These are phyloP conservation scores for Aureobasidium sp. DNA, from an alignment of 2,329 filamentous ascomycete genomes.

Conservation along the genomic window DNA sequence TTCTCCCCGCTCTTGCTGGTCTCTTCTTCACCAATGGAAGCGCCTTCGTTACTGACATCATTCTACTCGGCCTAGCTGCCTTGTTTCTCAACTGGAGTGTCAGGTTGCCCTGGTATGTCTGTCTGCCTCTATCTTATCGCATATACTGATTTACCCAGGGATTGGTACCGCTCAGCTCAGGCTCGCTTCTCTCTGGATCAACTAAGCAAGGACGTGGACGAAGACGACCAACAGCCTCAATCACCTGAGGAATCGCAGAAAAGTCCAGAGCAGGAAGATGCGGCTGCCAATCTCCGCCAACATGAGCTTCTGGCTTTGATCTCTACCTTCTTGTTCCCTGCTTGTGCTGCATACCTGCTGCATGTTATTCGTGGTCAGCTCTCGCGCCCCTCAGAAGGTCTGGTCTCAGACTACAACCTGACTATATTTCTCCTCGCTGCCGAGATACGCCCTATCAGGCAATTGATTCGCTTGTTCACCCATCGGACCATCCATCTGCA, in stretches of 20 bases:
- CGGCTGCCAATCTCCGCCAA: constrained; percentile 56
- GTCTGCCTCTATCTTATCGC: background rate
- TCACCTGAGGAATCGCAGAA: background rate
- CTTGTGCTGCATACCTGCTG: constrained; percentile 73
- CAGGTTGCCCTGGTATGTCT: constrained; percentile 70
- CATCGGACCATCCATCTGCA: constrained; percentile 75
- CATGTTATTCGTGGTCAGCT: constrained; percentile 75
- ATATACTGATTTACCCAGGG: constrained; percentile 24
- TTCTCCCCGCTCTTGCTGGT: constrained; percentile 79
- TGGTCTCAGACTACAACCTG: constrained; percentile 89
- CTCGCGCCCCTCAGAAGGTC: constrained; percentile 71
- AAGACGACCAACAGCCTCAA: constrained; percentile 1
- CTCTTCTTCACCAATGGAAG: constrained; percentile 78
- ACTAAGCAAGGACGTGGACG: constrained; percentile 4
- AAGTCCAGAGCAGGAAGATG: constrained; percentile 23
- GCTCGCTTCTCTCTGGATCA: constrained; percentile 16
- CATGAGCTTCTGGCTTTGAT: constrained; percentile 68
- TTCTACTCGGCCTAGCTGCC: constrained; percentile 69
- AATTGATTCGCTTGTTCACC: constrained; percentile 72
- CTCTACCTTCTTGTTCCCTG: constrained; percentile 70
- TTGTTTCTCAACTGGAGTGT: constrained; percentile 92
- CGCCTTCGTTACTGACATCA: constrained; percentile 74
- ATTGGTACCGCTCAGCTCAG: constrained; percentile 46
- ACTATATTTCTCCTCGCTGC: constrained; percentile 83
- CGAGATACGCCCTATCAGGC: constrained; percentile 73